phyloP scores from a whole-genome alignment of 2,329 filamentous ascomycete species.

The Chalaropsis thielavioides region DNA sequence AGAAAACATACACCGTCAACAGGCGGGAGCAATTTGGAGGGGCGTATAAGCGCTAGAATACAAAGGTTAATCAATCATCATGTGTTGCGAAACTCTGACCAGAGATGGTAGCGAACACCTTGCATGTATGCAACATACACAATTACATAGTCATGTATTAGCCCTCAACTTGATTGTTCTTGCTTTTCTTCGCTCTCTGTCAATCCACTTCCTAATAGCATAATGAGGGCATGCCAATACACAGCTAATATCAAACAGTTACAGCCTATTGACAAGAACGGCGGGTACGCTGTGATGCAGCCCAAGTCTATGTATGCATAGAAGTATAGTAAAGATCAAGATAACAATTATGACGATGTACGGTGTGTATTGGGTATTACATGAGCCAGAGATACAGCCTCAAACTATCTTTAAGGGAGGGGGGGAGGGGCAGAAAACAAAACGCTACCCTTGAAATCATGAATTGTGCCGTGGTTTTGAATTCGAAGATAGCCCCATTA shows the following conservation, averaged over 20 bases:
- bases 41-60: slow-evolving; percentile 21
- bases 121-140: too few species aligned
- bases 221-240: too few species aligned
- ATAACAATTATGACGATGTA: not conserved
- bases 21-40: slow-evolving; percentile 37
- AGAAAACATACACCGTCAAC: slow-evolving; percentile 23
- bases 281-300: too few species aligned
- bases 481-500: not conserved
- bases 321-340: not conserved
- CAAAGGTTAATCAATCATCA: not conserved
- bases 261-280: too few species aligned
- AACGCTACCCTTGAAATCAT: not conserved
- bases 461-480: not conserved
- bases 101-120: not conserved
- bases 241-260: too few species aligned
- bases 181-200: not conserved
- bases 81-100: too few species aligned
- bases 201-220: too few species aligned
- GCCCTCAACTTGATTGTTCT: not conserved
- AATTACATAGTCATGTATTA: not conserved
- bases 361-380: not conserved
- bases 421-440: not conserved
- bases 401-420: not conserved
- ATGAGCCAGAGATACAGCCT: not conserved
- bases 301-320: not conserved